A percentile compares a stretch with the other conserved stretches of the same genome.
These are phyloP conservation scores for Xylaria palmicola DNA, from an alignment of 495 filamentous ascomycete species.

Conservation along the genomic window DNA sequence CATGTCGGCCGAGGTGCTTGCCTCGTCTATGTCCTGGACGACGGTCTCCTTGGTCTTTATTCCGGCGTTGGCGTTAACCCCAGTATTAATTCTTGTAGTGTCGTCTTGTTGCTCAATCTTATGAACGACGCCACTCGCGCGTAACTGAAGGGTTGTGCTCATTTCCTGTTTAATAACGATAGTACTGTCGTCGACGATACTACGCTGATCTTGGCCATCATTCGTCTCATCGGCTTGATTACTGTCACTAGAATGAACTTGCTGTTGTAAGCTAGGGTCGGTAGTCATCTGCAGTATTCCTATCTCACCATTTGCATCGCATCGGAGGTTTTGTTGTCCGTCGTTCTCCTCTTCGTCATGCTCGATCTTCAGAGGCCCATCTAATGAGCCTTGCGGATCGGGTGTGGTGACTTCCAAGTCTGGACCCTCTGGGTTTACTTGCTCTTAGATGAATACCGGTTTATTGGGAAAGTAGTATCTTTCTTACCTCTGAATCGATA, in stretches of 20 bases:
- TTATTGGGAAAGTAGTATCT: neutral
- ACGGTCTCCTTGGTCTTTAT: too few species aligned
- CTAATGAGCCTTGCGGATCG: neutral
- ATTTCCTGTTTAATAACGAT: neutral
- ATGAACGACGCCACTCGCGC: too few species aligned
- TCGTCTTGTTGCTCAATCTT: too few species aligned
- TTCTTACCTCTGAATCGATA: conserved; percentile 10
- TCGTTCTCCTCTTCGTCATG: neutral
- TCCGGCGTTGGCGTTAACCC: too few species aligned
- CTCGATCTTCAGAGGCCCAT: neutral
- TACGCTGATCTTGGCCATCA: neutral
- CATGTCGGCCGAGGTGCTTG: too few species aligned
- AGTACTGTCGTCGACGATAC: neutral
- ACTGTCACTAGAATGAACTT: too few species aligned
- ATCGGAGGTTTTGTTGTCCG: too few species aligned
- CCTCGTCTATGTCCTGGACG: too few species aligned
- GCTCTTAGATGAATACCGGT: neutral
- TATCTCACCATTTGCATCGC: neutral
- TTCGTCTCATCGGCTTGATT: neutral
- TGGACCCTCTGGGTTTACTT: neutral
- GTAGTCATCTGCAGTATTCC: neutral
- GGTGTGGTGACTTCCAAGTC: neutral
- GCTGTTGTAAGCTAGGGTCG: neutral
- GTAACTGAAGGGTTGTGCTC: too few species aligned
- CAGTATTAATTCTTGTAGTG: too few species aligned